Conservation (phyloP, 441 rosid genomes). For the Raphanus hybrid region DNA sequence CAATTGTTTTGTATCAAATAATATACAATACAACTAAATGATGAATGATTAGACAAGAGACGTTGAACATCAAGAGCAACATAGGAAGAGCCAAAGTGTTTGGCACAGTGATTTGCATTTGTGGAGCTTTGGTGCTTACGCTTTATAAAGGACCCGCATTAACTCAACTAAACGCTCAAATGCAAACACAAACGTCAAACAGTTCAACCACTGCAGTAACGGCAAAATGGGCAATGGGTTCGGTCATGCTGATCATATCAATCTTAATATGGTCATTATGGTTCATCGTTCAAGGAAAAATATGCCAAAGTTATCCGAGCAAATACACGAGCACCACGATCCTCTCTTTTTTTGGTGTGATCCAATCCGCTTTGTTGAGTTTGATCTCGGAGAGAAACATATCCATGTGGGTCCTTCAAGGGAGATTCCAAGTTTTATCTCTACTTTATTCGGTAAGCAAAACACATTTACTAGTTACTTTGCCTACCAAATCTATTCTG, state of each 20-base stretch:
- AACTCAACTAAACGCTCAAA: constrained; percentile 23
- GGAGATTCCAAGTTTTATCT: constrained; percentile 47
- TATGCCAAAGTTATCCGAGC: constrained; percentile 52
- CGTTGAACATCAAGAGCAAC: constrained; percentile 46
- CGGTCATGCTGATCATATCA: constrained; percentile 48
- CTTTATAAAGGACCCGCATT: constrained; percentile 60
- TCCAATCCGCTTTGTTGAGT: constrained; percentile 57
- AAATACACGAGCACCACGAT: constrained; percentile 69
- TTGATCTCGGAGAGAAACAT: constrained; percentile 47
- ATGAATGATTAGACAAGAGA: constrained; percentile 46
- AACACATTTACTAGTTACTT: neutral
- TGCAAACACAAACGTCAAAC: constrained; percentile 19
- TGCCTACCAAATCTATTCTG: neutral
- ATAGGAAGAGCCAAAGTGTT: constrained; percentile 55
- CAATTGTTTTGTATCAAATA: neutral
- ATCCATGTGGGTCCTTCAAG: constrained; percentile 54
- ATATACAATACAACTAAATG: neutral
- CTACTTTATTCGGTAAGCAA: constrained; percentile 54
- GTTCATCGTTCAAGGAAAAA: constrained; percentile 63
- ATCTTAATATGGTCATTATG: constrained; percentile 55
- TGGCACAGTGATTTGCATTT: constrained; percentile 56
- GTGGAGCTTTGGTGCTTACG: constrained; percentile 53
- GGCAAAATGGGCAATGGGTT: constrained; percentile 53
- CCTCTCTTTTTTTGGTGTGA: constrained; percentile 56
- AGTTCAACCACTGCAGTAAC: constrained; percentile 20